Percentiles rank a stretch among this genome's conserved stretches.
Evolutionary conservation across 768 basidiomycete species (phyloP).

Genomic region (Botryobasidium botryosum): DNA sequence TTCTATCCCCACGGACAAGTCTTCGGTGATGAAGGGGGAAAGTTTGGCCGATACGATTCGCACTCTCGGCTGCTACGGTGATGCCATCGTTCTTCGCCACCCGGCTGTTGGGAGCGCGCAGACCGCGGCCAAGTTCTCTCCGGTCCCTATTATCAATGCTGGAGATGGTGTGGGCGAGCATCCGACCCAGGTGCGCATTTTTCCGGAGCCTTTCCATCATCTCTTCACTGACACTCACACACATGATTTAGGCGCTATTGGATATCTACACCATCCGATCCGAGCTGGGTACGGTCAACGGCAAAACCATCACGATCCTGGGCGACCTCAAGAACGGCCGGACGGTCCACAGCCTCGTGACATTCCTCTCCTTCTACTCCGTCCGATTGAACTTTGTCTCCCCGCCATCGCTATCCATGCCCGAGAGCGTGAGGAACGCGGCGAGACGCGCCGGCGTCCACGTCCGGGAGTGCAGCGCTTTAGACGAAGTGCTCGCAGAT

Average conservation of each 20-base stretch:
- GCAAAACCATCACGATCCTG: slow-evolving; percentile 77
- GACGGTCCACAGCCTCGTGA: slow-evolving; percentile 91
- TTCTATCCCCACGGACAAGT: slow-evolving; percentile 59
- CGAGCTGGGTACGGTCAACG: slow-evolving; percentile 95
- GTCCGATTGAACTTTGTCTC: slow-evolving; percentile 94
- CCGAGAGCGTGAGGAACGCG: slow-evolving; percentile 60
- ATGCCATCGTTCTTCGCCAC: slow-evolving; percentile 88
- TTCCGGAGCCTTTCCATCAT: not conserved
- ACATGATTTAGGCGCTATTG: slow-evolving; percentile 45
- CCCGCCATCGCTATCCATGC: slow-evolving; percentile 77
- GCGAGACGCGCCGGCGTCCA: slow-evolving; percentile 71
- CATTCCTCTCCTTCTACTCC: slow-evolving; percentile 76
- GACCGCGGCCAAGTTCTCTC: slow-evolving; percentile 86
- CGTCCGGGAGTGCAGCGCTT: slow-evolving; percentile 65
- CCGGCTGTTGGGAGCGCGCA: slow-evolving; percentile 91
- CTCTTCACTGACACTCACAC: slow-evolving; percentile 3
- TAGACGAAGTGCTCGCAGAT: slow-evolving; percentile 79
- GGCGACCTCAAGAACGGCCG: slow-evolving; percentile 97
- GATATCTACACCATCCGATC: slow-evolving; percentile 93
- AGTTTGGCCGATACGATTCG: slow-evolving; percentile 83
- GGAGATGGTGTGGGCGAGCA: slow-evolving; percentile 97
- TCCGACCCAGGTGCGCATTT: slow-evolving; percentile 60
- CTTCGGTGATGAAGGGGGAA: slow-evolving; percentile 90
- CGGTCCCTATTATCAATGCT: slow-evolving; percentile 90
- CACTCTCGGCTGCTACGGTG: slow-evolving; percentile 87